Conservation (phyloP, 139 green algal species). For the Klebsormidium nitens region DNA sequence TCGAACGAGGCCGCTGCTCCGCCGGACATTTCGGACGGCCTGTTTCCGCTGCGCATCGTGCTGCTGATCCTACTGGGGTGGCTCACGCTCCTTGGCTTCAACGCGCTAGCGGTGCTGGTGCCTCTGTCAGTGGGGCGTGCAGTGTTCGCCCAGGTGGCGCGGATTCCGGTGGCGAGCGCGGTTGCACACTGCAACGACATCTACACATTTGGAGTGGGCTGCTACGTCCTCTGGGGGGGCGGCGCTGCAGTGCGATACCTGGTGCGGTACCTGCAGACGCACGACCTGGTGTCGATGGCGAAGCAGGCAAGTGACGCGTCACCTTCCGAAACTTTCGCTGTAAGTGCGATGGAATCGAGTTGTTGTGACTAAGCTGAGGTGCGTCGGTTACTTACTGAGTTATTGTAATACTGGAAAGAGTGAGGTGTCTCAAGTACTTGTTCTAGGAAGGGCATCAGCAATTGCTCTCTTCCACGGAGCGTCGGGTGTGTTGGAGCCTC, state of each 20-base stretch:
- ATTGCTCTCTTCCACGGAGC: too few relatives aligned
- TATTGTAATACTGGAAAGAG: too few relatives aligned
- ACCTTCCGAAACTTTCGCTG: too few relatives aligned
- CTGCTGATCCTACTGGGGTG: slow-evolving; percentile 33
- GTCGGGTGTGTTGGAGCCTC: too few relatives aligned
- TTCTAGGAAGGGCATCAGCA: too few relatives aligned
- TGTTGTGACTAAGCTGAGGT: too few relatives aligned
- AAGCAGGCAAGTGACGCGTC: background rate
- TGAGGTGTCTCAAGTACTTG: too few relatives aligned
- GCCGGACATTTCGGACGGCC: too few relatives aligned
- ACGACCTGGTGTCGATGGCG: background rate
- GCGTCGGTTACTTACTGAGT: too few relatives aligned
- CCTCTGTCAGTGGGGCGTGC: slow-evolving; percentile 23
- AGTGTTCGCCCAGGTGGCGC: slow-evolving; percentile 12
- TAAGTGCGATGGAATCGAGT: too few relatives aligned
- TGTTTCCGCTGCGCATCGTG: slow-evolving; percentile 19
- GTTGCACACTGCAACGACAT: slow-evolving; percentile 39
- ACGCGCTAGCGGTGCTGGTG: slow-evolving; percentile 21
- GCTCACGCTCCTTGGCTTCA: slow-evolving; percentile 22
- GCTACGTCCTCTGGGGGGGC: slow-evolving; percentile 45
- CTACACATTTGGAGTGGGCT: slow-evolving; percentile 38
- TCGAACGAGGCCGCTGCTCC: too few relatives aligned
- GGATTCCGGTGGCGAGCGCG: slow-evolving; percentile 10
- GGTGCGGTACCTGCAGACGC: slow-evolving; percentile 8
- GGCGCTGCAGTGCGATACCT: background rate